Conservation (phyloP, 768 basidiomycete species). For the Dioszegia hungarica region DNA sequence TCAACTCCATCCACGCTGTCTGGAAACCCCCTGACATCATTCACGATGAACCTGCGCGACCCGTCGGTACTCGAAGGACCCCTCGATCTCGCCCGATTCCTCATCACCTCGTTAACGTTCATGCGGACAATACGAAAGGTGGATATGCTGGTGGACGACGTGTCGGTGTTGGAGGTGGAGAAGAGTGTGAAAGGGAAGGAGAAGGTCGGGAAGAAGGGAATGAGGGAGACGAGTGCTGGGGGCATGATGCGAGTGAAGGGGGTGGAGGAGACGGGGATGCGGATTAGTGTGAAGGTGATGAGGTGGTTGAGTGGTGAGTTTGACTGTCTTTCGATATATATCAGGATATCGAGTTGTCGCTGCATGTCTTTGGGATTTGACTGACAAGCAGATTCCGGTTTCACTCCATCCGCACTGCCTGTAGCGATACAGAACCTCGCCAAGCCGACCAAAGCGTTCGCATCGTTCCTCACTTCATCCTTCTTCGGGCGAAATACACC, state of each 20-base stretch:
- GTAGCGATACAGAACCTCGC: slow-evolving; percentile 26
- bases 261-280: slow-evolving; percentile 60
- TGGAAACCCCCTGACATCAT: slow-evolving; percentile 68
- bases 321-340: background rate
- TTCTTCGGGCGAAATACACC: slow-evolving; percentile 34
- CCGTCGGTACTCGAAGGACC: slow-evolving; percentile 65
- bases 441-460: slow-evolving; percentile 34
- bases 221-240: slow-evolving; percentile 58
- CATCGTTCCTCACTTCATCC: slow-evolving; percentile 40
- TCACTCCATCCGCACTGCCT: slow-evolving; percentile 40
- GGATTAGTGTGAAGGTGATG: slow-evolving; percentile 76
- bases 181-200: slow-evolving; percentile 37
- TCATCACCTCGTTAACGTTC: slow-evolving; percentile 87
- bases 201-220: slow-evolving; percentile 42
- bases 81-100: slow-evolving; percentile 83
- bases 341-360: background rate
- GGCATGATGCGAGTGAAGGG: slow-evolving; percentile 66
- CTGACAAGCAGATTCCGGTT: slow-evolving; percentile 45
- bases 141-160: slow-evolving; percentile 75
- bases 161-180: slow-evolving; percentile 48
- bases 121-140: slow-evolving; percentile 74
- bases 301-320: slow-evolving; percentile 41
- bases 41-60: slow-evolving; percentile 83
- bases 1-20: slow-evolving; percentile 47
- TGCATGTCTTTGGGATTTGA: too few species aligned